A percentile compares a stretch with the other conserved stretches of the same genome.
These are phyloP conservation scores for Mitragyna speciosa DNA, from an alignment of 257 asterid species.

Conservation along the genomic window DNA sequence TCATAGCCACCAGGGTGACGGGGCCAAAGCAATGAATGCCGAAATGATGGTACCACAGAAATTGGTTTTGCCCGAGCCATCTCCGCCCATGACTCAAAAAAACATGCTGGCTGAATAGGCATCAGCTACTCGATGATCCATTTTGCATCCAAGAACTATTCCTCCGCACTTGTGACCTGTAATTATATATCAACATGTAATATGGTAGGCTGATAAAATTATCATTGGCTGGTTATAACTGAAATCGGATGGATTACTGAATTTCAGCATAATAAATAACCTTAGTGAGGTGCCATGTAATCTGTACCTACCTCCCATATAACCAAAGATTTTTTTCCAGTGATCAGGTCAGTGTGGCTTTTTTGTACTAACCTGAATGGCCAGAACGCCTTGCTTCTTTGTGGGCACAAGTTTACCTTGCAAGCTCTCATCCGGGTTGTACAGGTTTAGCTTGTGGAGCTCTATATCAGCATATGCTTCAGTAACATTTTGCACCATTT, in stretches of 20 bases:
- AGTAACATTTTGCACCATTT: constrained; percentile 35
- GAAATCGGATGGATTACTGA: too few relatives aligned
- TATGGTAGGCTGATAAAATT: too few relatives aligned
- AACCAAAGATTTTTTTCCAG: too few relatives aligned
- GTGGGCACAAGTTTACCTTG: constrained; percentile 59
- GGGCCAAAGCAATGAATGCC: constrained; percentile 54
- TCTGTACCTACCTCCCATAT: too few relatives aligned
- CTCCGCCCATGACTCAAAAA: constrained; percentile 64
- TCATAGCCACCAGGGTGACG: constrained; percentile 43
- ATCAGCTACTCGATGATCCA: constrained; percentile 69
- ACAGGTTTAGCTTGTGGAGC: constrained; percentile 43
- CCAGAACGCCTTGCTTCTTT: constrained; percentile 54
- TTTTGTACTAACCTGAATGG: constrained; percentile 47
- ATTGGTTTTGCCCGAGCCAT: constrained; percentile 37
- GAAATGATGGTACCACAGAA: constrained; percentile 52
- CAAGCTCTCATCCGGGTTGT: constrained; percentile 51
- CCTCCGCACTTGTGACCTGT: constrained; percentile 66
- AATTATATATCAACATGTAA: not conserved
- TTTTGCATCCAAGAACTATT: constrained; percentile 58
- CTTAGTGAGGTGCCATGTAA: too few relatives aligned
- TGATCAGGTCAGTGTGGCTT: too few relatives aligned
- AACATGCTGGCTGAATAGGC: constrained; percentile 82
- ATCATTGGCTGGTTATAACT: too few relatives aligned
- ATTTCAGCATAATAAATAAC: too few relatives aligned
- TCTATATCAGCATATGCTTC: constrained; percentile 53